Percentiles rank a stretch among this genome's conserved stretches.
Evolutionary conservation across 208 protist species (phyloP).

Genomic region (Leishmania tropica): DNA sequence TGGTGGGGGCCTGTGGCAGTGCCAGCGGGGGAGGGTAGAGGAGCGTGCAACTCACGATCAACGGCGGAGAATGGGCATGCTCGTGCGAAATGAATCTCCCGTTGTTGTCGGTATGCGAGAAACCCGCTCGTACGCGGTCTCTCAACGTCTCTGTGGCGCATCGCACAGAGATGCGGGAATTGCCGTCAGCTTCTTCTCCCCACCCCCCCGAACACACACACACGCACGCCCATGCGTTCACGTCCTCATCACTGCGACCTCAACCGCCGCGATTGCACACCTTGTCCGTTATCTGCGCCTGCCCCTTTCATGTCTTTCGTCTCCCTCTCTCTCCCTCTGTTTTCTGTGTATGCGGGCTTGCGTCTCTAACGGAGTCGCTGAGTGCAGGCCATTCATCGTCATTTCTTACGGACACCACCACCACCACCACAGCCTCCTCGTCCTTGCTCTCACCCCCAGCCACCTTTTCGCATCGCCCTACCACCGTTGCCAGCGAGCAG

Average conservation of each 20-base stretch:
- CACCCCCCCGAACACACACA: background rate
- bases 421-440: background rate
- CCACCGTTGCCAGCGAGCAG: background rate
- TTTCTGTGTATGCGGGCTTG: background rate
- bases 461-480: background rate
- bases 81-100: too few species aligned
- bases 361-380: too few species aligned
- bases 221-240: background rate
- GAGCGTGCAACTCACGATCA: background rate
- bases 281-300: too few species aligned
- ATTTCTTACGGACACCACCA: background rate
- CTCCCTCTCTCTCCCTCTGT: background rate
- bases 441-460: background rate
- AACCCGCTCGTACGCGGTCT: background rate
- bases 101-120: background rate
- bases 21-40: background rate
- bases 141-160: background rate
- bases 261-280: background rate
- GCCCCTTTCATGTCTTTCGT: too few species aligned
- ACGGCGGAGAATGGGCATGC: background rate
- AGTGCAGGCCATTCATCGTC: too few species aligned
- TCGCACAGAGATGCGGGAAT: too few species aligned
- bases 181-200: background rate
- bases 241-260: background rate
- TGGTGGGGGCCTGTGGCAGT: too few species aligned